Evolutionary conservation across 345 rosid genomes (phyloP).

Genomic region (Eucalyptus cladocalyx): DNA sequence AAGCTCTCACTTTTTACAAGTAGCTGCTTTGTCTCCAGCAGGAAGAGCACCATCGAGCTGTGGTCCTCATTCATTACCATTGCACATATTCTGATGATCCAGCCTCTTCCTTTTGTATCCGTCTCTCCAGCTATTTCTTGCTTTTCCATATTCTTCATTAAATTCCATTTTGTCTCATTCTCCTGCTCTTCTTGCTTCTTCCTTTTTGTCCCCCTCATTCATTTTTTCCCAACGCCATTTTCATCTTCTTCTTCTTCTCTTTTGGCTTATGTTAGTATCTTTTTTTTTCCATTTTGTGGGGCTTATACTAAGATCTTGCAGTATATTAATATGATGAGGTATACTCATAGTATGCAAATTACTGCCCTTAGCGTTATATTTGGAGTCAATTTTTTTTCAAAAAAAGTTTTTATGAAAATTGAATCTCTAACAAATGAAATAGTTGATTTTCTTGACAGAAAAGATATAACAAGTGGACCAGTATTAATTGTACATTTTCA

Average conservation of each 20-base stretch:
- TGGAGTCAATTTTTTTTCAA: too few species aligned
- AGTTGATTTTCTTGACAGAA: background rate
- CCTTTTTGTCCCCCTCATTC: background rate
- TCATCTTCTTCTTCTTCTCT: background rate
- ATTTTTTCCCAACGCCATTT: background rate
- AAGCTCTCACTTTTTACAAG: background rate
- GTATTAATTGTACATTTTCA: background rate
- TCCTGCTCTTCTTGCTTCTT: background rate
- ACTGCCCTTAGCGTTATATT: background rate
- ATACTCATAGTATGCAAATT: background rate
- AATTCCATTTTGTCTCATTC: conserved; percentile 5
- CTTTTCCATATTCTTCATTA: background rate
- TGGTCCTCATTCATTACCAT: background rate
- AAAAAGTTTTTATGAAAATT: background rate
- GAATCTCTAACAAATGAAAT: background rate
- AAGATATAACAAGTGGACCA: background rate
- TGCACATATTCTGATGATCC: background rate
- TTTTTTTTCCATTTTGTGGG: background rate
- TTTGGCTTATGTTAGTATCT: background rate
- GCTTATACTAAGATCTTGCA: background rate
- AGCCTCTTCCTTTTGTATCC: background rate
- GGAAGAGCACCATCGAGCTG: background rate
- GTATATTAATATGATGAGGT: background rate
- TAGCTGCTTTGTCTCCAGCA: background rate
- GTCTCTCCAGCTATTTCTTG: background rate